phyloP scores from a whole-genome alignment of 345 rosid species.

The Boechera stricta region DNA sequence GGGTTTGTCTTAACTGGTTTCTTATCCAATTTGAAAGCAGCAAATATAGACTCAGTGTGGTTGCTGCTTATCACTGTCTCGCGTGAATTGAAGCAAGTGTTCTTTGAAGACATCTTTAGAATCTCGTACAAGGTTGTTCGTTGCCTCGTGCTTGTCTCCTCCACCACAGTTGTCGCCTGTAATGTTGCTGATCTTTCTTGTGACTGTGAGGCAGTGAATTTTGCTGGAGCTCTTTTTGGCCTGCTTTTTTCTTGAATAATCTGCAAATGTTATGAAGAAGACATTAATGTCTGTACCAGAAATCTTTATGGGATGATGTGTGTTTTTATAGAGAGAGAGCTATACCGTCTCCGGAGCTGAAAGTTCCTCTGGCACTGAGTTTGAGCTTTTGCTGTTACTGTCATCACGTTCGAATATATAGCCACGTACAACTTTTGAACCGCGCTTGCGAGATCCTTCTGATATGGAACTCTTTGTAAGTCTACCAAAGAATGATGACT shows the following conservation, averaged over 20 bases:
- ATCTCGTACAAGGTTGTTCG: conserved; percentile 66
- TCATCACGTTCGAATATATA: conserved; percentile 87
- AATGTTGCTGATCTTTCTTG: conserved; percentile 46
- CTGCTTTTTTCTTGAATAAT: conserved; percentile 53
- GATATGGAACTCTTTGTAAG: conserved; percentile 58
- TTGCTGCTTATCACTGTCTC: conserved; percentile 49
- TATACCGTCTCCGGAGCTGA: conserved; percentile 60
- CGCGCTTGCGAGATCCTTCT: conserved; percentile 59
- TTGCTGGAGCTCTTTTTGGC: conserved; percentile 60
- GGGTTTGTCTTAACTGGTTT: conserved; percentile 44
- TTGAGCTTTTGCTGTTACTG: conserved; percentile 61
- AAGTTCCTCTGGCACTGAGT: conserved; percentile 60
- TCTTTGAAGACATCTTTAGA: conserved; percentile 62
- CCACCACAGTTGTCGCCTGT: conserved; percentile 42
- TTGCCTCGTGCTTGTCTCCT: conserved; percentile 49
- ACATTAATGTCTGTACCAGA: neutral
- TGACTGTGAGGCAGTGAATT: conserved; percentile 62
- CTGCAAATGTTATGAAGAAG: conserved; percentile 45
- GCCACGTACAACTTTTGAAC: conserved; percentile 61
- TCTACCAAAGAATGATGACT: conserved; percentile 85
- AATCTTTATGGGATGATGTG: conserved; percentile 3
- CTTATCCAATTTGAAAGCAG: conserved; percentile 78
- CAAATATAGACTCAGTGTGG: conserved; percentile 70
- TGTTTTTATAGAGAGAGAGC: conserved; percentile 9
- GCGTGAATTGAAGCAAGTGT: conserved; percentile 46